Base-by-base conservation (phyloP, 306 rosid species). In the Fagus sylvatica region DNA sequence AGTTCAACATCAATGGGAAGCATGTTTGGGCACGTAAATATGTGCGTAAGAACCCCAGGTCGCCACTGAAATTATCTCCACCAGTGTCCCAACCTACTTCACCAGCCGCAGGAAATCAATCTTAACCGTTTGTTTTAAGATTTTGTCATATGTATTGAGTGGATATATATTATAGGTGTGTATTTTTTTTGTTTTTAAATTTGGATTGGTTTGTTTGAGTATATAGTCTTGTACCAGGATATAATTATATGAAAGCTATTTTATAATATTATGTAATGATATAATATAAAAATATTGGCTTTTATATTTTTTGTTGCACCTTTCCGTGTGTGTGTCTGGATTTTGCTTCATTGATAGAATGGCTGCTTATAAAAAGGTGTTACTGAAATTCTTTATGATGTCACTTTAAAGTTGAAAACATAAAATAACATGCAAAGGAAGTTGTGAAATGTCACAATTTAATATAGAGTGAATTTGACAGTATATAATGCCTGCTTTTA, bases 21-120 rank as follows among this genome's bases (percentile, higher is more conserved):
- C 94, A 91, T 71, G 89, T 85, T 12, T 89, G 97, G 91, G 97
- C 91, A 1, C 80, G 93, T 42, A 91, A 81, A 46, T 91, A 74
- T 53, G 48, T 91, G 48, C 82, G 48, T 1, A 85, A 80, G 67
- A 76, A 7, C 13, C 28, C 28, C 28, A 72, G 12, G n/a, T 72
- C 82, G 2, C 74, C 76, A 10, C 13, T 3, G 1, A 69, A 11
- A 53, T 43, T 73, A 48, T 5, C 78, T 57, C 68, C 83, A 3
- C 64, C 83, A 17, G 2, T 49, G 66, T 76, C 65, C 6, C 4
- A 53, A 5, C 56, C 67, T 12, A 11, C 79, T 61, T 74, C 77
- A 65, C 49, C 49, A 7, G 49, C 30, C 17, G 40, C 49, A 3
- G 49, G 28, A 65, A 40, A 8, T 3, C 8, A 62, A 64, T 17